Evolutionary conservation across 352 stramenopile species (phyloP), one percentile per base, ranked within the genome.

Genomic region (Phytophthora agathidicida): DNA sequence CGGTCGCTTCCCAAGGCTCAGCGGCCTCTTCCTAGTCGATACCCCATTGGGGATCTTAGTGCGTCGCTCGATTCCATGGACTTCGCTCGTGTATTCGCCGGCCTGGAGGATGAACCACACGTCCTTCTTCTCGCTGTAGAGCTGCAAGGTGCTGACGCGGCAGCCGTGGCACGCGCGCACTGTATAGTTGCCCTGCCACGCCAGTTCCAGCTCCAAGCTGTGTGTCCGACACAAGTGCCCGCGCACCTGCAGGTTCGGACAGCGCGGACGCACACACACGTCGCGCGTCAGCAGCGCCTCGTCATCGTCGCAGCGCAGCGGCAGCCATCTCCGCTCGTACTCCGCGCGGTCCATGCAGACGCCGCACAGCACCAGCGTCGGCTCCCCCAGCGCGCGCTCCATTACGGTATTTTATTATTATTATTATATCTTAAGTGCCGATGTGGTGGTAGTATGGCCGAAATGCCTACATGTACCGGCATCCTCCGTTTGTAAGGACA

Each of bases 61-160:
- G 1, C 59, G 65, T 7, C 59, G 59, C 49, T 83, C 75, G 1
- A 85, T 68, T 24, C 75, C 77, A 43, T 41, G 65, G 19, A 61
- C 41, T 1, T n/a, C 14, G 3, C 4, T 22, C 7, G 32, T 56
- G 22, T 59, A 50, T 4, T 77, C 66, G 20, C 55, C 72, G n/a
- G 41, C 36, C 10, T 47, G 14, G 2, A 87, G 60, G 20, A 91
- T 80, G 48, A 83, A 89, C 82, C 79, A 91, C 26, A 89, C 72
- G 4, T 88, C 73, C 8, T 60, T 44, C 24, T 82, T 60, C 9
- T 83, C 52, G 2, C 31, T 43, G 60, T 76, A 86, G 9, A 88
- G 49, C 56, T 83, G 48, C 22, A 89, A 45, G 8, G 75, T 66
- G 33, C 68, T 81, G 7, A 71, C 36, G 14, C 71, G 58, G 39